These are phyloP conservation scores for Lachnellula willkommii DNA, from an alignment of 2,329 filamentous ascomycete genomes.

Conservation along the genomic window DNA sequence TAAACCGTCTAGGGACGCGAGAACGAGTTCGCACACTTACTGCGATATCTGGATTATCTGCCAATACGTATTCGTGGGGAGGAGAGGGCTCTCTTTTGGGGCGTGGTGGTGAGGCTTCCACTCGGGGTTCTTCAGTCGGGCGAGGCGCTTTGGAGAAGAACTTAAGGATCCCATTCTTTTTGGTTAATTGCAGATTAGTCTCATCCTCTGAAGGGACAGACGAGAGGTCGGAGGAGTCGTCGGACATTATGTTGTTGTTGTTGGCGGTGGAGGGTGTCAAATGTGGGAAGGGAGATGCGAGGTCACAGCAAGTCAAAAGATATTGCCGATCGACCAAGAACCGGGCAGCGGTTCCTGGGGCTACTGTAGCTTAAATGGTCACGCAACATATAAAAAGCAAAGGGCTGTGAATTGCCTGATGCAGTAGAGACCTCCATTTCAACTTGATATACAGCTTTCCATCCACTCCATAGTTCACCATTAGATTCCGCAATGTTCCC, in stretches of 20 bases:
- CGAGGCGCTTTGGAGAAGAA: conserved; percentile 57
- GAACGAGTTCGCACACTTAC: conserved; percentile 54
- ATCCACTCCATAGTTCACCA: neutral
- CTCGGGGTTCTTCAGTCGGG: conserved; percentile 43
- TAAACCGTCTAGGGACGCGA: conserved; percentile 34
- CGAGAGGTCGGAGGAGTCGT: conserved; percentile 60
- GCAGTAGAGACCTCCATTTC: neutral
- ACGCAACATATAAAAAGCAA: conserved; percentile 3
- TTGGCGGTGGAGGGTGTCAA: neutral
- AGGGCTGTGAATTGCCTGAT: neutral
- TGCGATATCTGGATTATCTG: conserved; percentile 87
- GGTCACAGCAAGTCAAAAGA: conserved; percentile 5
- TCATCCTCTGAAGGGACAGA: conserved; percentile 51
- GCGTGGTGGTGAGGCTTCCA: conserved; percentile 55
- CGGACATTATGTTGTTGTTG: conserved; percentile 34
- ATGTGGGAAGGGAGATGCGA: conserved; percentile 7
- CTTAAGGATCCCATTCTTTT: conserved; percentile 57
- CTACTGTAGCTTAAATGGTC: conserved; percentile 9
- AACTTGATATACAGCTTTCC: neutral
- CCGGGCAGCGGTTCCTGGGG: conserved; percentile 7
- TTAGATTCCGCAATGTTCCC: neutral
- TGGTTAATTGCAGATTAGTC: conserved; percentile 44
- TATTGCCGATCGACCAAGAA: conserved; percentile 6
- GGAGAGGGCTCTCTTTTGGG: conserved; percentile 82
- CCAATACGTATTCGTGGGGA: conserved; percentile 81